Base-by-base conservation (phyloP, 768 basidiomycete genomes). In the Tylopilus felleus region DNA sequence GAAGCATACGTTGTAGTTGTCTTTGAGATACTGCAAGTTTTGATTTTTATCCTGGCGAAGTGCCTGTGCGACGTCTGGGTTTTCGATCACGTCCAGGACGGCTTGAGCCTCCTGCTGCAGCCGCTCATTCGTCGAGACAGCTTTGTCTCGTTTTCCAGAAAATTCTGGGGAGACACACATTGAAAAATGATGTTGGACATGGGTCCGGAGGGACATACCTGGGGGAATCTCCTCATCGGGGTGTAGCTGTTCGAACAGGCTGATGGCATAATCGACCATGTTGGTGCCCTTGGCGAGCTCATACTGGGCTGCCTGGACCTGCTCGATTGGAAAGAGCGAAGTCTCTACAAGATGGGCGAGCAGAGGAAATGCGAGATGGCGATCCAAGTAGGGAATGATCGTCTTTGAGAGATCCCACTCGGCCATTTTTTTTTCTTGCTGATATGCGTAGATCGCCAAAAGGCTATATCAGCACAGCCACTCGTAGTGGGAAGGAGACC, bases 261-360 rank as follows among this genome's bases (percentile, higher is more conserved):
- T 80, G 55, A 86, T 82, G 23, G 91, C 86, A 65, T 96, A 99
- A 71, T 96, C 95, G 54, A 96, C 87, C 95, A 98, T 98, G 72
- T 99, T 98, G 43, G 97, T 99, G 57, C 87, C 91, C 69, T 93
- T 96, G 51, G 93, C 91, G 50, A 98, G 86, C 65, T 98, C 94
- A 88, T 97, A 96, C 75, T 98, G 96, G 35, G 97, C 96, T 38
- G 84, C 75, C 53, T 85, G 84, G 53, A 98, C 81, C 61, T 98
- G 84, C 39, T 89, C 80, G 21, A 80, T 77, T 1, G 91, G 80
- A 71, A 94, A 98, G 38, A 90, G 73, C 17, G 82, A 81, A 9
- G 78, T 81, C 55, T 90, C 87, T 16, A 78, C 80, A 41, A 98
- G 85, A 75, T 96, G 93, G 10, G 89, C 84, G 56, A 99, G 88